phyloP scores from a whole-genome alignment of 768 basidiomycete genomes.

The Brasilioporus rufonigricans region DNA sequence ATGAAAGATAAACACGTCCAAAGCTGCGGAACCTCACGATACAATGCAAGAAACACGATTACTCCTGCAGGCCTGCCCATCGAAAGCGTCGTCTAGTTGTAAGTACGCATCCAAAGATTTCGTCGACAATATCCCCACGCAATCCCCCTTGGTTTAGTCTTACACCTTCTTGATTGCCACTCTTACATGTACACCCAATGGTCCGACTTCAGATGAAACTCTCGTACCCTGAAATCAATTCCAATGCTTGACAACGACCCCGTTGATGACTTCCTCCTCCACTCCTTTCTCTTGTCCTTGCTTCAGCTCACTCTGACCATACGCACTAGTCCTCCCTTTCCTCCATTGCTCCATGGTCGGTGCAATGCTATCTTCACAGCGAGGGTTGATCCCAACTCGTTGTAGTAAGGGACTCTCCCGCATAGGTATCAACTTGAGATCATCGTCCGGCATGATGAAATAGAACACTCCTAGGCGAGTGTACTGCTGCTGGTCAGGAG shows the following conservation, averaged over 20 bases:
- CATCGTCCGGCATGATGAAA: constrained; percentile 52
- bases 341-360: constrained; percentile 56
- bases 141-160: no score
- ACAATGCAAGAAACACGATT: no score
- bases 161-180: no score
- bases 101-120: no score
- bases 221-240: constrained; percentile 31
- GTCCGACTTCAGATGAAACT: no score
- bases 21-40: no score
- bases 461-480: constrained; percentile 61
- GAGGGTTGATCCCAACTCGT: constrained; percentile 37
- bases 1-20: no score
- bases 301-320: constrained; percentile 48
- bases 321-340: constrained; percentile 48
- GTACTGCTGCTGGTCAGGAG: constrained; percentile 47
- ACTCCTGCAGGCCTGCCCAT: no score
- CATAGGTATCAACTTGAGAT: constrained; percentile 44
- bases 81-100: no score
- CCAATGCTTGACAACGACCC: constrained; percentile 56
- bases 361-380: constrained; percentile 38
- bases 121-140: no score
- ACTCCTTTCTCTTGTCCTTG: constrained; percentile 41
- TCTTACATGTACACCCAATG: no score
- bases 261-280: constrained; percentile 55
- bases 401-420: constrained; percentile 49